Conservation (phyloP, 2,329 filamentous ascomycete species). For the Penicillium verrucosum region DNA sequence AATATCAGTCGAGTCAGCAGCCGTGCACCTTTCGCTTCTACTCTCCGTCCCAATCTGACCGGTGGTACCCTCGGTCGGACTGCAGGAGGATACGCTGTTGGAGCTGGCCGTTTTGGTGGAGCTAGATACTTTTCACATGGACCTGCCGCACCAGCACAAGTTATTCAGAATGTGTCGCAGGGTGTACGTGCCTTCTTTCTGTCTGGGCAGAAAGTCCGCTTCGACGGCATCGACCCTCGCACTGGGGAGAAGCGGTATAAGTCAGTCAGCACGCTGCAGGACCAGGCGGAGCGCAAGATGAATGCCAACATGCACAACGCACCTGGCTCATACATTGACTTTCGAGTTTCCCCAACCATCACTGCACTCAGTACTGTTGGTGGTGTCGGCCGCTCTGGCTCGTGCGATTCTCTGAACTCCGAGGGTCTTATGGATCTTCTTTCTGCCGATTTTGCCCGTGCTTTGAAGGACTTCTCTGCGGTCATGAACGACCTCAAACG, state of each 20-base stretch:
- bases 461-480: constrained; percentile 76
- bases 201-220: constrained; percentile 84
- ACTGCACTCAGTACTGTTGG: constrained; percentile 75
- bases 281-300: constrained; percentile 68
- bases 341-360: constrained; percentile 81
- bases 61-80: constrained; percentile 80
- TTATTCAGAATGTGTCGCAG: constrained; percentile 91
- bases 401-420: constrained; percentile 65
- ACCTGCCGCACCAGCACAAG: constrained; percentile 79
- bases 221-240: constrained; percentile 67
- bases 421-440: constrained; percentile 82
- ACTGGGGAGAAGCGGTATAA: constrained; percentile 78
- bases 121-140: constrained; percentile 87
- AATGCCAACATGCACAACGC: constrained; percentile 49
- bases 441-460: constrained; percentile 81
- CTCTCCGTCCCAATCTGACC: constrained; percentile 86
- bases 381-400: constrained; percentile 27
- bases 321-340: constrained; percentile 83
- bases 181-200: constrained; percentile 89
- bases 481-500: constrained; percentile 78
- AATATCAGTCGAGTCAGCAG: constrained; percentile 64
- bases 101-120: constrained; percentile 66
- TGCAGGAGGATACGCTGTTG: constrained; percentile 80
- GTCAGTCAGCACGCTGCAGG: constrained; percentile 69
- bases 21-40: constrained; percentile 80